Evolutionary conservation across 2,329 filamentous ascomycete species (phyloP).

Genomic region (Pseudogymnoascus sp.): DNA sequence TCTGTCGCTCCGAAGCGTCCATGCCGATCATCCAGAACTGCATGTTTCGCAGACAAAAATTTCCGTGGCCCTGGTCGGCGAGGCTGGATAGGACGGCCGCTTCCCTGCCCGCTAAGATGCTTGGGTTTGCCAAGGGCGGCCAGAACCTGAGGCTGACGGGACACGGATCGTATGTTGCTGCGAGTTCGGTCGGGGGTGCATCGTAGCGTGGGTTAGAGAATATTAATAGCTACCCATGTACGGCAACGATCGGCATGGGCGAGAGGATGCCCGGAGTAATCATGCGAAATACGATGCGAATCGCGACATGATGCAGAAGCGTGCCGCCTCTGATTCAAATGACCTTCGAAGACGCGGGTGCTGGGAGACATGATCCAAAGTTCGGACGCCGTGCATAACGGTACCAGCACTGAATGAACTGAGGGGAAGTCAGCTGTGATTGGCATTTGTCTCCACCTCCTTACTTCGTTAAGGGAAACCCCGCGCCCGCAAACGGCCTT

Average conservation of each 20-base stretch:
- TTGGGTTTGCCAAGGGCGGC: background rate
- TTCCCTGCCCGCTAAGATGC: background rate
- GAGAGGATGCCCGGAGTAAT: background rate
- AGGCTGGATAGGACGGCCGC: background rate
- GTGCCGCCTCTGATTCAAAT: conserved; percentile 4
- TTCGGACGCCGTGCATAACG: background rate
- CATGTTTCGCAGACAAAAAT: background rate
- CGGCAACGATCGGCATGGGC: background rate
- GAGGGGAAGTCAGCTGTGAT: conserved; percentile 3
- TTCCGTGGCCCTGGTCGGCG: background rate
- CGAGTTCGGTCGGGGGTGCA: background rate
- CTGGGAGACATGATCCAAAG: background rate
- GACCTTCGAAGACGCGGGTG: background rate
- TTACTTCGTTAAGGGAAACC: background rate
- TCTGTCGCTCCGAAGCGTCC: background rate
- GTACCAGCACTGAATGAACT: background rate
- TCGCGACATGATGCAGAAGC: background rate
- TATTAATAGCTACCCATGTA: background rate
- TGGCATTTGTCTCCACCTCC: background rate
- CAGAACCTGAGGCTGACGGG: conserved; percentile 5
- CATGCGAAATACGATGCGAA: background rate
- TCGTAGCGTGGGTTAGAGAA: background rate
- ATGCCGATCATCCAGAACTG: background rate
- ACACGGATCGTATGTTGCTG: background rate
- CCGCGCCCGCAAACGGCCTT: conserved; percentile 2